phyloP scores from a whole-genome alignment of 805 yeast genomes.

The Yarrowia sp. region DNA sequence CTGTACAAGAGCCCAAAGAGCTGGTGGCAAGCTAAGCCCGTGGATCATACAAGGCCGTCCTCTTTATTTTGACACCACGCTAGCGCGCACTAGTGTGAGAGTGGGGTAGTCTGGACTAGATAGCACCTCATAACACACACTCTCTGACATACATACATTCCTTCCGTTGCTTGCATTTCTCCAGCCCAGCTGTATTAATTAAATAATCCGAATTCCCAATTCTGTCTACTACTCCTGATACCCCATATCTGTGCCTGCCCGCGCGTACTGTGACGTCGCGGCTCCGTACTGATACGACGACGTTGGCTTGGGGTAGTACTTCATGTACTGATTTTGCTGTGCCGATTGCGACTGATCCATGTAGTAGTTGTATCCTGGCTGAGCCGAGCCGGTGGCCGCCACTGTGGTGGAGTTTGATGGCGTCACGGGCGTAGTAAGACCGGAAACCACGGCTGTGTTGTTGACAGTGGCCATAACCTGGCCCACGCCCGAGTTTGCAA shows the following conservation, averaged over 20 bases:
- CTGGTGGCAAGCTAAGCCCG: not conserved
- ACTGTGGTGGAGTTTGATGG: conserved; percentile 3
- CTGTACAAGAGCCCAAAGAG: too few species aligned
- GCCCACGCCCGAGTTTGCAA: conserved; percentile 14
- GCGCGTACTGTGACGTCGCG: not conserved
- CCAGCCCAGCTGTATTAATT: conserved; percentile 18
- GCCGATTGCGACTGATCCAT: conserved; percentile 16
- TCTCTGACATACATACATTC: not conserved
- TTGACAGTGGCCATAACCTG: conserved; percentile 17
- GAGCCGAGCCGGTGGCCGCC: not conserved
- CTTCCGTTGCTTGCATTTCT: too few species aligned
- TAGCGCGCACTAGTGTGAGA: not conserved
- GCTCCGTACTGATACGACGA: conserved; percentile 19
- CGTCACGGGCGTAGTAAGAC: conserved; percentile 9
- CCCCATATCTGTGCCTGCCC: conserved; percentile 6
- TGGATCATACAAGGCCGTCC: not conserved
- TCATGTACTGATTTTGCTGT: conserved; percentile 24
- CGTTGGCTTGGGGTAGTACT: conserved; percentile 22
- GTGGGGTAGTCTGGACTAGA: conserved; percentile 5
- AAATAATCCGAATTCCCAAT: not conserved
- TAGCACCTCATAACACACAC: not conserved
- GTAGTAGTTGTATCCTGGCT: conserved; percentile 24
- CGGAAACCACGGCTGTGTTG: conserved; percentile 16
- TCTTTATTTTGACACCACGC: not conserved
- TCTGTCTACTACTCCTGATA: conserved; percentile 7